Percentiles rank a stretch among this genome's conserved stretches.
Evolutionary conservation across 495 filamentous ascomycete species (phyloP).

Genomic region (Venustampulla echinocandica): DNA sequence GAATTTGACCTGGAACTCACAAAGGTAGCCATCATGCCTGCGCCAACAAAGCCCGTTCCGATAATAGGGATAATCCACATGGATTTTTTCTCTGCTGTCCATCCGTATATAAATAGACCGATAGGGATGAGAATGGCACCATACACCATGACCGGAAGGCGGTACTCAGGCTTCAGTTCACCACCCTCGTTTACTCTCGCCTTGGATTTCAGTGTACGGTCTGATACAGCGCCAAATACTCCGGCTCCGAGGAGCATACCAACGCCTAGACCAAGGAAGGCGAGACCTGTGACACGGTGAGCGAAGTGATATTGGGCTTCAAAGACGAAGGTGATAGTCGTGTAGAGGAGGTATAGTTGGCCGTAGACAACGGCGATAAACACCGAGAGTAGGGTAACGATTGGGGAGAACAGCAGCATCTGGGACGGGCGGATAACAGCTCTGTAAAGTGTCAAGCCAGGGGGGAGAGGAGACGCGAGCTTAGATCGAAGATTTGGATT

Average conservation of each 20-base stretch:
- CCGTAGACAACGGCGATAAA: conserved; percentile 57
- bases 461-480: conserved; percentile 37
- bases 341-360: conserved; percentile 60
- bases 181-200: conserved; percentile 1
- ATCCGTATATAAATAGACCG: conserved; percentile 59
- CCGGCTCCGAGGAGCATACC: conserved; percentile 44
- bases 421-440: conserved; percentile 49
- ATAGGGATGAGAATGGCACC: conserved; percentile 32
- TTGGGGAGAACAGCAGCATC: conserved; percentile 48
- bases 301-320: conserved; percentile 49
- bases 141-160: conserved; percentile 32
- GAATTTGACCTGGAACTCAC: conserved; percentile 28
- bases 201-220: neutral
- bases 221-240: neutral
- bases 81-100: conserved; percentile 43
- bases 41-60: neutral
- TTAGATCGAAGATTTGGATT: conserved; percentile 39
- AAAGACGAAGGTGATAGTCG: conserved; percentile 56
- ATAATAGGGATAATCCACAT: conserved; percentile 54
- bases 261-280: conserved; percentile 55
- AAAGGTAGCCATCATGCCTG: conserved; percentile 48
- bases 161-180: conserved; percentile 32
- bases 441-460: conserved; percentile 35
- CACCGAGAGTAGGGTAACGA: conserved; percentile 45
- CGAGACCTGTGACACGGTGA: conserved; percentile 52